Evolutionary conservation across 108 stramenopile genomes (phyloP), one percentile per base, ranked within the genome.

Genomic region (Cyclostephanos tholiformis): DNA sequence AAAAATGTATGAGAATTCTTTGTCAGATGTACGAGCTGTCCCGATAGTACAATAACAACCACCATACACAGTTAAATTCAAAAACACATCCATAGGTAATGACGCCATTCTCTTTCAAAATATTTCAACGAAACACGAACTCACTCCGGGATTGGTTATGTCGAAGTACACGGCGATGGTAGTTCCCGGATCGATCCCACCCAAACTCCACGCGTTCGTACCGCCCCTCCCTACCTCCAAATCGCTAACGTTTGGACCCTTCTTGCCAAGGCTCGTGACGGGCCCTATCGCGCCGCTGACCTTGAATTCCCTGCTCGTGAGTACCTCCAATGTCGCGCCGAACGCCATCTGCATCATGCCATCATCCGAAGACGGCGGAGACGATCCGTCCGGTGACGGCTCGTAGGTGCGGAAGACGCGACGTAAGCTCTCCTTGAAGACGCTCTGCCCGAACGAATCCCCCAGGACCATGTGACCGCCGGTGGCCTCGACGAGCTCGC

Each of bases 151-250:
- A 71, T 94, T 95, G 30, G 91, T 92, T 17, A 98, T 88, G 64
- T 99, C 99, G 79, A 99, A 99, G 85, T 99, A 99, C 41, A 99
- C 67, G 55, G 97, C 98, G 20, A 99, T 65, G 0, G 99, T 99
- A n/a, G 97, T 97, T 17, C 84, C 67, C 17, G 98, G 98, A 72
- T 97, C 94, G 19, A 96, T 64, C 36, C 98, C 98, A 46, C 98
- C 98, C 59, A 99, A 67, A 73, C 92, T 87, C 99, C 99, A 99
- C 26, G 93, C 95, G 75, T 93, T 96, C 1, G 99, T 99, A 63
- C 98, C 98, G 13, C 98, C 99, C 71, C 95, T 86, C 29, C 99
- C 99, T 10, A 99, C 87, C 69, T 96, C 97, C 57, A 93, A 77
- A 49, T 99, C 99, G 30, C 95, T 88, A 19, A 99, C 98, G 74